Conservation (phyloP, 495 filamentous ascomycete genomes). For the Mytilinidion resinicola region DNA sequence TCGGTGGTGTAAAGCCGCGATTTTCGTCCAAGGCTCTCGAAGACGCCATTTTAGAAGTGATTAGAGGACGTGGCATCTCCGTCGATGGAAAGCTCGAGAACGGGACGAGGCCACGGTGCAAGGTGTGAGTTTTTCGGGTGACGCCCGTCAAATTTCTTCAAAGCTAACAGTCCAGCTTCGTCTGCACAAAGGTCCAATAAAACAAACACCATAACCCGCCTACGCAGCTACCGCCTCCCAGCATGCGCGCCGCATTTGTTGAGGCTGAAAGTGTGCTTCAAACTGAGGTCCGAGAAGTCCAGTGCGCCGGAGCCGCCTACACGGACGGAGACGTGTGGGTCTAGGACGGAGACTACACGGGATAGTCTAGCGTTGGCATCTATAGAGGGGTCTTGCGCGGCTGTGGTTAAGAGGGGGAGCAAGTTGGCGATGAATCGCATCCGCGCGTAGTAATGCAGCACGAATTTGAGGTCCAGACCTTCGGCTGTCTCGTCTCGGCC, state of each 20-base stretch:
- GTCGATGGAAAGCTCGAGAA: conserved; percentile 6
- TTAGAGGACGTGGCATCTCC: not conserved
- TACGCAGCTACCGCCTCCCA: conserved; percentile 6
- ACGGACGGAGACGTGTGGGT: not conserved
- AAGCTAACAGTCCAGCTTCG: conserved; percentile 7
- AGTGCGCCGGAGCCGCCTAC: conserved; percentile 24
- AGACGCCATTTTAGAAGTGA: conserved; percentile 5
- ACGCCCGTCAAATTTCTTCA: not conserved
- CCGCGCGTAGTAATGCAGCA: conserved; percentile 56
- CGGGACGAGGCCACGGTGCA: conserved; percentile 2
- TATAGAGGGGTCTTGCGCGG: too few species aligned
- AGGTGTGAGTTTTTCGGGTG: not conserved
- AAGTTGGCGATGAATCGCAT: conserved; percentile 51
- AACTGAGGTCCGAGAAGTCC: conserved; percentile 26
- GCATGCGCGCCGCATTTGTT: conserved; percentile 18
- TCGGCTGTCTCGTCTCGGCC: conserved; percentile 50
- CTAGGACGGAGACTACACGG: conserved; percentile 33
- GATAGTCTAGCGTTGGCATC: conserved; percentile 20
- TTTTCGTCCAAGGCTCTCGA: conserved; percentile 4
- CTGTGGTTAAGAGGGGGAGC: conserved; percentile 23
- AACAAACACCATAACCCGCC: conserved; percentile 3
- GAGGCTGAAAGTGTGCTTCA: conserved; percentile 29
- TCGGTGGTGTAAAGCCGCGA: not conserved
- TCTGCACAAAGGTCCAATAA: conserved; percentile 8
- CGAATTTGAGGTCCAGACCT: conserved; percentile 46